Evolutionary conservation across 2,329 filamentous ascomycete genomes (phyloP).

Genomic region (Lojkania enalia): DNA sequence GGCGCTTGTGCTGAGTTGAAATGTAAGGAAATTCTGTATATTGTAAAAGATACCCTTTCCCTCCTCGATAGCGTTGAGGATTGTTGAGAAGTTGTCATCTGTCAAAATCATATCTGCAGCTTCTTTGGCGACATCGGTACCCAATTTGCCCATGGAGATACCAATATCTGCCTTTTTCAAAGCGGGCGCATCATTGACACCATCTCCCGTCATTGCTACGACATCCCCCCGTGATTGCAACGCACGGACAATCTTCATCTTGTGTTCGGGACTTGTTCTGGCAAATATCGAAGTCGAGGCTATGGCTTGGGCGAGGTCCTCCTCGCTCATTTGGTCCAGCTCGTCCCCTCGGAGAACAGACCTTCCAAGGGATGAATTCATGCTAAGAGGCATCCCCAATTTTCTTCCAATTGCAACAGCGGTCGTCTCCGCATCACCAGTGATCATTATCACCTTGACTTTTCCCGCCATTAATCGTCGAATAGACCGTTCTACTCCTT

Average conservation of each 20-base stretch:
- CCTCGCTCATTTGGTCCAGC: slow-evolving; percentile 87
- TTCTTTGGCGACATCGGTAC: slow-evolving; percentile 96
- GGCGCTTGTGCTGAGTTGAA: slow-evolving; percentile 95
- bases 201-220: slow-evolving; percentile 98
- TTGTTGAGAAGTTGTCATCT: slow-evolving; percentile 87
- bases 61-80: slow-evolving; percentile 93
- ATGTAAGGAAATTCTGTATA: slow-evolving; percentile 98
- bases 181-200: slow-evolving; percentile 95
- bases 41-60: slow-evolving; percentile 99
- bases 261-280: slow-evolving; percentile 94
- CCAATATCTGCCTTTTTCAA: slow-evolving; percentile 97
- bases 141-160: slow-evolving; percentile 92
- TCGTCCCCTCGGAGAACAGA: slow-evolving; percentile 86
- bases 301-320: slow-evolving; percentile 82
- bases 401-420: slow-evolving; percentile 92
- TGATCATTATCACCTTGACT: slow-evolving; percentile 99
- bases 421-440: slow-evolving; percentile 92
- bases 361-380: slow-evolving; percentile 60
- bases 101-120: slow-evolving; percentile 92
- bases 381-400: slow-evolving; percentile 86
- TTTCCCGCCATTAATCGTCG: slow-evolving; percentile 88
- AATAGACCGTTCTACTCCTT: slow-evolving; percentile 87
- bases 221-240: slow-evolving; percentile 93
- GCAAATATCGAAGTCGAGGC: slow-evolving; percentile 92
- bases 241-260: slow-evolving; percentile 93